Conservation (phyloP, 768 basidiomycete species). For the Suillus variegatus region DNA sequence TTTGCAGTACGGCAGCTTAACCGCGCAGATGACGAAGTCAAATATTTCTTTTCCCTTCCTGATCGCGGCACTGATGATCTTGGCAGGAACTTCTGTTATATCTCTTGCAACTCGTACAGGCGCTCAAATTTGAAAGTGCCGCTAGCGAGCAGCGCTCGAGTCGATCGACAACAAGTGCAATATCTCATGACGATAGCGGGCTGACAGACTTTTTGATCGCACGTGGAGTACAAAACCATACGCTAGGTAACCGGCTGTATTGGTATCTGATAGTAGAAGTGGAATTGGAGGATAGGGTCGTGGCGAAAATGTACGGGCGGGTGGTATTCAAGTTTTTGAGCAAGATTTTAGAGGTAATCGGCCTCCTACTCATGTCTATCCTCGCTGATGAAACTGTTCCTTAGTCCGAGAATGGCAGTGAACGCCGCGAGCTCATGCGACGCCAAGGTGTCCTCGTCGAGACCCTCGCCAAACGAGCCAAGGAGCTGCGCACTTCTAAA, state of each 20-base stretch:
- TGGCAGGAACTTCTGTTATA: conserved; percentile 87
- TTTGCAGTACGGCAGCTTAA: conserved; percentile 93
- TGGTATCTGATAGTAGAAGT: conserved; percentile 99
- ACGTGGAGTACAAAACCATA: conserved; percentile 77
- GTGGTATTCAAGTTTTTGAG: conserved; percentile 91
- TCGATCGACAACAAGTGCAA: conserved; percentile 70
- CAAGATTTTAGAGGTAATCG: conserved; percentile 76
- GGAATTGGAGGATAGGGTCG: conserved; percentile 73
- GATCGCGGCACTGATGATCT: background rate
- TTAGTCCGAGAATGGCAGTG: conserved; percentile 73
- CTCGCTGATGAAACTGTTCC: conserved; percentile 3
- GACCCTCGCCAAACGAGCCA: conserved; percentile 81
- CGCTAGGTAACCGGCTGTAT: conserved; percentile 89
- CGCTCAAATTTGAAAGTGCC: conserved; percentile 91
- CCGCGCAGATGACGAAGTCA: conserved; percentile 93
- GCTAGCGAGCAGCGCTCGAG: conserved; percentile 76
- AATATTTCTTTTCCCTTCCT: conserved; percentile 8
- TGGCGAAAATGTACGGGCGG: conserved; percentile 91
- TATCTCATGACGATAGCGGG: conserved; percentile 90
- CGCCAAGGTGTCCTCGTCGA: conserved; percentile 90
- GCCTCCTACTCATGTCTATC: background rate
- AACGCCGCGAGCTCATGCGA: conserved; percentile 85
- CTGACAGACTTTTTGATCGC: conserved; percentile 90
- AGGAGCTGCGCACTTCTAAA: conserved; percentile 86
- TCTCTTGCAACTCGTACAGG: conserved; percentile 94